Base-by-base conservation (phyloP, 345 rosid genomes). In the Rubroshorea leprosula region DNA sequence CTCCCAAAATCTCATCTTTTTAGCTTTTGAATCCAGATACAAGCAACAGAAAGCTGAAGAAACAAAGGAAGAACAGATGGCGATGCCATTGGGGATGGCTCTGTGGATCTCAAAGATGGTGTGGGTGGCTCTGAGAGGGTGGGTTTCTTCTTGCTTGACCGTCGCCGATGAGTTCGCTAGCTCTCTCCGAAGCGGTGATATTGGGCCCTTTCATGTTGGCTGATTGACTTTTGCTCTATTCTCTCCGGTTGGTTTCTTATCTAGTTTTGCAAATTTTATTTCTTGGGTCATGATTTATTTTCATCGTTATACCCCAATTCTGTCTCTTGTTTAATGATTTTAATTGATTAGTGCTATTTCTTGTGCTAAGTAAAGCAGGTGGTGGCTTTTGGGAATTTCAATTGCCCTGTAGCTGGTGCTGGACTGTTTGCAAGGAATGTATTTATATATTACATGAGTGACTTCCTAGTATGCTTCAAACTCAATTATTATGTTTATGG, bases 161-260 rank as follows among this genome's bases (percentile, higher is more conserved):
- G 84, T 93, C 24, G 97, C 97, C 61, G 96, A 89, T 64, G 99
- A 89, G 62, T 52, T 93, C 57, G 96, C 97, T 54, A 35, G 55
- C 68, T 83, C 89, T 64, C 54, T 89, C 13, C 70, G 99, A 71
- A 77, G 79, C 55, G 96, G 94, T 23, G 97, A 89, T 74, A 86
- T 93, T 65, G 86, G 94, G 19, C 87, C 90, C 66, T 87, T 89
- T 62, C 86, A 86, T 65, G 83, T 80, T 63, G 94, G 96, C 55
- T 85, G 70, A 78, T 20, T 29, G 14, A 17, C 14, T 4, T 12
- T 17, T 9, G 23, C 5, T 24, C 53, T 24, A 60, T 24, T 23
- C 7, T 64, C 51, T 57, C 53, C 49, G 72, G 63, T 72, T 72
- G 39, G 76, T 63, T 54, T 43, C 65, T 29, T 51, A 24, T 5